Base-by-base conservation (phyloP, 768 basidiomycete species). In the Boletellus sp. region DNA sequence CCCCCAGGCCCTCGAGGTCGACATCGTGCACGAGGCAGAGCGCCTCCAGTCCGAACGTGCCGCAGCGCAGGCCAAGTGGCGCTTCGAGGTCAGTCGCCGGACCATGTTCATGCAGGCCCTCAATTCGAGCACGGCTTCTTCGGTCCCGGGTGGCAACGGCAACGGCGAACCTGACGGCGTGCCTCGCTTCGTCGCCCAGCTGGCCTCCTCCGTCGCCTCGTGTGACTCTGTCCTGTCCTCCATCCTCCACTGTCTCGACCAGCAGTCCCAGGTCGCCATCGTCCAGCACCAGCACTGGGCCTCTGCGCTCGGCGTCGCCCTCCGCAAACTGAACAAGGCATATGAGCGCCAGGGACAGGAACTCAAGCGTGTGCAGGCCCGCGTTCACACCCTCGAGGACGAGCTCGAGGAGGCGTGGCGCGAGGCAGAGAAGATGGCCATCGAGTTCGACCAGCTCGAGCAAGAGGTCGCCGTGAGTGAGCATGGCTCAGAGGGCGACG, bases 391-490 rank as follows among this genome's bases (percentile, higher is more conserved):
- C 45, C 76, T 91, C 19, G 75, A 85, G 57, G 84, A 77, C 13
- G 85, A 89, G 55, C 72, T 90, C 20, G 81, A 85, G 42, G 90
- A 91, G 46, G 90, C 88, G 0, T 91, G 90, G 90, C 76, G 75
- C 41, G 82, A 84, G 51, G 90, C 87, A 3, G 84, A 88, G 57
- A 79, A 78, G 36, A 72, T 90, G 56, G 90, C 88, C 1, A 65
- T 72, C 45, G 85, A 90, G 62, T 76, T 90, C 59, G 87, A 91
- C 62, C 80, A 80, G 37, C 64, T 81, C 44, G 80, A 84, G 46
- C 66, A 52, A 4, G 62, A 55, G 15, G 55, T 58, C 20, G 53
- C 7, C 28, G 11, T 10, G 28, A 4, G 4, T 8, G 28, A 28
- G 28, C 11, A 10, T 10, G 28, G 11, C 28, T 28, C 62, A 22